Base-by-base conservation (phyloP, 2,329 filamentous ascomycete genomes). In the Diaporthe longicolla region DNA sequence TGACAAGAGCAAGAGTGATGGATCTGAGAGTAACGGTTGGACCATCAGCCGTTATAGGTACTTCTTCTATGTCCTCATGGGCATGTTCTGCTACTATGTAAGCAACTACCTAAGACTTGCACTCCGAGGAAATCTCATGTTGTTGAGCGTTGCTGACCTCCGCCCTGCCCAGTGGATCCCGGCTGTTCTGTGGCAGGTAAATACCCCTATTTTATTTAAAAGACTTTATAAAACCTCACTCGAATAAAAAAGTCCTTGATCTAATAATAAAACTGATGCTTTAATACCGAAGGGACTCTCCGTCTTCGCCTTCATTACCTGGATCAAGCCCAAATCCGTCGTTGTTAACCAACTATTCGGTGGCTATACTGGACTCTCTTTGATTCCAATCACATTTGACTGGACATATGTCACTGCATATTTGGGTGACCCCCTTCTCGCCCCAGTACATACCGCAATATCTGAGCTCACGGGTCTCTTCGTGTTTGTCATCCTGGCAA, bases 321-420 rank as follows among this genome's bases (percentile, higher is more conserved):
- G 86, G 84, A 84, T 88, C 45, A 83, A 80, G 1, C 87, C 86
- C 2, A 82, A 87, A 68, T 87, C 87, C 35, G 79, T 83, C 4
- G 79, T 86, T 15, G 78, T 88, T 57, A 88, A 87, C 72, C 85
- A 87, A 74, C 79, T 88, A 0, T 88, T 88, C 75, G 89, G 89
- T 8, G 89, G 83, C 40, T 79, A 78, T 45, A 84, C 84, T 3
- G 84, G 84, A 3, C 79, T 85, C 17, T 83, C 82, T 21, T 73
- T 87, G 35, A 79, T 86, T 24, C 85, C 85, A 1, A 83, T 87
- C 70, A 87, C 84, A 9, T 83, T 87, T 57, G 85, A 87, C 77
- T 75, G 73, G 83, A 83, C 80, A 0, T 82, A 83, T 13, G 78
- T 76, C 15, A 74, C 75, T 11, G 82, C 82, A 1, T 84, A 84